Percentiles rank a stretch among this genome's conserved stretches.
These are phyloP conservation scores for Candida sanyaensis DNA, from an alignment of 1,139 yeast genomes.

Conservation along the genomic window DNA sequence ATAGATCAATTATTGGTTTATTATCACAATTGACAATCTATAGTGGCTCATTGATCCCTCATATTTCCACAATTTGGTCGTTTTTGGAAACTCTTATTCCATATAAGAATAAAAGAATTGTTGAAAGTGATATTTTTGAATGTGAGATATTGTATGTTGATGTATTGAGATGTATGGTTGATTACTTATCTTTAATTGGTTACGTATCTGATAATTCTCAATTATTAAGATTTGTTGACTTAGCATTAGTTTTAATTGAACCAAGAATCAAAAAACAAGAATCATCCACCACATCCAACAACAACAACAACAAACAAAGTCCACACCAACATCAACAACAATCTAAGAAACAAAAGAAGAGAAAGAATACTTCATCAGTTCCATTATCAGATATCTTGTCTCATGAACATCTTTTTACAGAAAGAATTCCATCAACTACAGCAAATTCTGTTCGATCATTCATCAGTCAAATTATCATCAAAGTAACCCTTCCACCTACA, in stretches of 20 bases:
- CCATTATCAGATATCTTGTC: constrained; percentile 72
- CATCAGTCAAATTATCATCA: constrained; percentile 49
- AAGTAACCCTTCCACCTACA: constrained; percentile 58
- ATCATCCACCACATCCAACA: not conserved
- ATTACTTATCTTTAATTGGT: constrained; percentile 32
- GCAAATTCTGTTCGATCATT: constrained; percentile 46
- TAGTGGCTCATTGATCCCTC: constrained; percentile 51
- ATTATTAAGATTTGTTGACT: constrained; percentile 47
- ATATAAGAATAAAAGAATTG: constrained; percentile 40
- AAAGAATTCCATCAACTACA: constrained; percentile 40
- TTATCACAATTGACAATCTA: constrained; percentile 42
- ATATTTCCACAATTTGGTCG: constrained; percentile 47
- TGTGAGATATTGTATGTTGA: constrained; percentile 33
- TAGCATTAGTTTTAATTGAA: constrained; percentile 45
- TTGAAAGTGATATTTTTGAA: constrained; percentile 27
- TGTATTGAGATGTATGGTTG: constrained; percentile 29
- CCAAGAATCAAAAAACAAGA: constrained; percentile 27
- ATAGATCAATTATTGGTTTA: constrained; percentile 44
- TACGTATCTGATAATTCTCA: constrained; percentile 39
- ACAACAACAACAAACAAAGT: no score
- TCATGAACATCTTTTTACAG: constrained; percentile 59
- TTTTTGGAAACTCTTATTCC: constrained; percentile 58
- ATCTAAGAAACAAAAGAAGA: constrained; percentile 36
- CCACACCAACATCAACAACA: constrained; percentile 1
- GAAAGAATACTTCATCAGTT: constrained; percentile 43